A percentile compares a stretch with the other conserved stretches of the same genome.
Evolutionary conservation across 257 asterid species (phyloP).

Genomic region (Primulina eburnea): DNA sequence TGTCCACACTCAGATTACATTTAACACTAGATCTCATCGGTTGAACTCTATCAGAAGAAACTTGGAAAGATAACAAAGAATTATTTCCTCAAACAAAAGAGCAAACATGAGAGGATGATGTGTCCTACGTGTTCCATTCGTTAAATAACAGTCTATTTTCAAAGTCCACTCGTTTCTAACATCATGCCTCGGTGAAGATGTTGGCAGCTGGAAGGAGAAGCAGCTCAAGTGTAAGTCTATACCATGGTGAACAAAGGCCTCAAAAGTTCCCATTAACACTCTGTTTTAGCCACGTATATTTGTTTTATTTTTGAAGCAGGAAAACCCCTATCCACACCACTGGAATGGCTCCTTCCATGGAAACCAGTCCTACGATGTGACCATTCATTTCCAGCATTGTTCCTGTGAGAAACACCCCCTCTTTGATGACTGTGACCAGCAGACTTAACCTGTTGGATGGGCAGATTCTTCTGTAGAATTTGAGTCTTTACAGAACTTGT

Average conservation of each 20-base stretch:
- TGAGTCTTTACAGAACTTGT: constrained; percentile 40
- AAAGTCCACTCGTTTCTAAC: constrained; percentile 1
- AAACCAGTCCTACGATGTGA: constrained; percentile 68
- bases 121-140: background rate
- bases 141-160: background rate
- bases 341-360: constrained; percentile 69
- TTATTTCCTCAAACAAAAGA: background rate
- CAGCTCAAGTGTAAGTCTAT: background rate
- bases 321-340: constrained; percentile 52
- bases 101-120: background rate
- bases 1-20: background rate
- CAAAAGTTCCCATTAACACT: constrained; percentile 35
- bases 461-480: constrained; percentile 44
- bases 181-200: constrained; percentile 1
- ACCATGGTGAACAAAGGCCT: constrained; percentile 16
- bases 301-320: constrained; percentile 68
- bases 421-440: constrained; percentile 52
- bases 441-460: constrained; percentile 44
- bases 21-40: background rate
- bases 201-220: constrained; percentile 7
- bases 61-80: background rate
- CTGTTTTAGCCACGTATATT: constrained; percentile 84
- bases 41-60: background rate
- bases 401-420: constrained; percentile 56
- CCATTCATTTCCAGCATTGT: constrained; percentile 59